Percentiles rank a stretch among this genome's conserved stretches.
These are phyloP conservation scores for Scorias spongiosa DNA, from an alignment of 2,329 filamentous ascomycete species.

Conservation along the genomic window DNA sequence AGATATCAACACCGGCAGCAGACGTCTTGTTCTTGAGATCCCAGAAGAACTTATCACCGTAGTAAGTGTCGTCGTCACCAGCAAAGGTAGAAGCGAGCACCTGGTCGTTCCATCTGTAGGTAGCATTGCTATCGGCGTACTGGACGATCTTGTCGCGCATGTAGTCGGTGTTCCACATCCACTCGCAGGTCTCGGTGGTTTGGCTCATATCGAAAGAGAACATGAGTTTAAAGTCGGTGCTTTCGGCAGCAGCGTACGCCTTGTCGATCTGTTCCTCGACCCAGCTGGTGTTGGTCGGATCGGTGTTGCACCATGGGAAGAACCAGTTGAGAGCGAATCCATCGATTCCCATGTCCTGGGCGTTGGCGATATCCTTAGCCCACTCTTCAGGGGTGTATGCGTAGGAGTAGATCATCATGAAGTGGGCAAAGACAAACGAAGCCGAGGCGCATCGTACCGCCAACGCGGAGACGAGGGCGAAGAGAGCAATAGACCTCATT, in stretches of 20 bases:
- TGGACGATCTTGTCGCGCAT: constrained; percentile 20
- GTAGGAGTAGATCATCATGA: constrained; percentile 23
- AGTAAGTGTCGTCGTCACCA: constrained; percentile 20
- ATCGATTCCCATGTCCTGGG: constrained; percentile 21
- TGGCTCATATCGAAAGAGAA: constrained; percentile 26
- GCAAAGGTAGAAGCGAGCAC: constrained; percentile 23
- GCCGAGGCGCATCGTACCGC: constrained; percentile 13
- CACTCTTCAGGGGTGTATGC: constrained; percentile 20
- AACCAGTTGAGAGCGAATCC: constrained; percentile 25
- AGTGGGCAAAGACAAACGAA: constrained; percentile 20
- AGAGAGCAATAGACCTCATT: not conserved
- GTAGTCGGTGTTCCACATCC: constrained; percentile 23
- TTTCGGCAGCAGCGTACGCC: constrained; percentile 20
- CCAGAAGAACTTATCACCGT: constrained; percentile 21
- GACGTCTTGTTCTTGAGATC: constrained; percentile 19
- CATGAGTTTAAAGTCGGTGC: constrained; percentile 21
- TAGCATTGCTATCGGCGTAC: constrained; percentile 18
- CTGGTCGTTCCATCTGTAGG: constrained; percentile 23
- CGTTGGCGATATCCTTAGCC: constrained; percentile 19
- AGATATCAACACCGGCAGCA: constrained; percentile 16
- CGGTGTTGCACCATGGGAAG: constrained; percentile 19
- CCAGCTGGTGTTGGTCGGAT: constrained; percentile 13
- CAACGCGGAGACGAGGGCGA: constrained; percentile 7
- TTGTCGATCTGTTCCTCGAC: constrained; percentile 21
- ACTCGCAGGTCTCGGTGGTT: constrained; percentile 13